Base-by-base conservation (phyloP, 495 filamentous ascomycete genomes). In the Xanthoparmelia taractica region DNA sequence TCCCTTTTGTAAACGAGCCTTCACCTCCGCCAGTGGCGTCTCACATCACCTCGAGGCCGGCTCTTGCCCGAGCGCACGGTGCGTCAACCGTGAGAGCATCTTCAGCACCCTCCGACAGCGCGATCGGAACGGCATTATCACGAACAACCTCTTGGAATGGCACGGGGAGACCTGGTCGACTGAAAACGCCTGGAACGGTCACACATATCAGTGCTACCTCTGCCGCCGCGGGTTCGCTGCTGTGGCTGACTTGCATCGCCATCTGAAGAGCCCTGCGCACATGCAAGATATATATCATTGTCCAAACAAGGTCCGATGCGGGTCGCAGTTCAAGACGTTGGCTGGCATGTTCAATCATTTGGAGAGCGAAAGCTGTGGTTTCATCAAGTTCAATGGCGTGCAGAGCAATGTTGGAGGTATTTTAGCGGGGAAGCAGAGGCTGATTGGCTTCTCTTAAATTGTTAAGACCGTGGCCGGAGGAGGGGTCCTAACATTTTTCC, bases 251-350 rank as follows among this genome's bases (percentile, higher is more conserved):
- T 66, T 81, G 18, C 73, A 74, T 17, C 59, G 68, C 36, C 76
- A 79, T 66, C 58, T 76, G 17, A 75, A 76, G 41, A 77, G 76
- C 7, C 68, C 73, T 0, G 65, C 61, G 1, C 73, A 85, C 60
- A 66, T 78, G 61, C 75, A 80, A 60, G 70, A 73, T 25, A 68
- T 82, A 6, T 86, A 85, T 59, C 81, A 80, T 65, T 85, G 81
- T 60, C 80, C 80, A 0, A 81, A 81, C 40, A 55, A 50, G 23
- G 8, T 33, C 5, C 0, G 23, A 5, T 85, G 82, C 57, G 43
- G 41, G 17, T 77, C 72, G 64, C 62, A 82, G 37, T 86, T 84
- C 67, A 65, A 66, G 40, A 71, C 74, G 0, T 59, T 85, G 58
- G 80, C 79, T 34, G 75, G 61, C 5, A 57, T 84, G 38, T 83